Base-by-base conservation (phyloP, 805 yeast genomes). In the Candida nanaspora region DNA sequence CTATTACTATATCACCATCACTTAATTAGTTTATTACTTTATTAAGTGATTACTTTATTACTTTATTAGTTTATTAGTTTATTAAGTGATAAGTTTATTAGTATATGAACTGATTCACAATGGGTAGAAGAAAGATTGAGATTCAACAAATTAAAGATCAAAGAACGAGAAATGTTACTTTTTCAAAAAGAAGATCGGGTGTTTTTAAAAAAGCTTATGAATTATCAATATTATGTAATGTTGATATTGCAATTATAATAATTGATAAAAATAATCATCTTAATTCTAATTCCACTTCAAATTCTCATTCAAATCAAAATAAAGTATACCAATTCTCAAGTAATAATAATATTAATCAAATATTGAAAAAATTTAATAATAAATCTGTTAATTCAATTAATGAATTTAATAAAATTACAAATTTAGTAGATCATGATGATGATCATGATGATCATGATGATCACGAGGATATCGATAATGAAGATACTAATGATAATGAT, bases 41-140 rank as follows among this genome's bases (percentile, higher is more conserved):
- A 23, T 23, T n/a, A n/a, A n/a, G n/a, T n/a, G n/a, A n/a, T n/a
- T 23, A 23, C 27, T 11, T 23, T 23, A 23, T 23, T n/a, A n/a
- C n/a, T n/a, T n/a, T n/a, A n/a, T n/a, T n/a, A n/a, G n/a, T 23
- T 23, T 23, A 23, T 23, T 23, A 23, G 10, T 23, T 7, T 23
- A 23, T 23, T n/a, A n/a, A n/a, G 27, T 23, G 7, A 23, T 23
- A 7, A 23, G 10, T 11, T 8, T 23, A 23, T 23, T 23, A 23
- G 7, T 23, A 23, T 23, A 8, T 8, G 7, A 8, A 23, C 11
- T 19, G 6, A 3, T 13, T 22, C 14, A 29, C 38, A 22, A 93
- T 91, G 98, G 98, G 98, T 40, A 82, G 98, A 71, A 83, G 97
- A 67, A 93, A 91, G 63, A 91, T 91, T 49, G 93, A 85, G 46